phyloP scores from a whole-genome alignment of 1,284 basidiomycete species.

The Golubevia sp. region DNA sequence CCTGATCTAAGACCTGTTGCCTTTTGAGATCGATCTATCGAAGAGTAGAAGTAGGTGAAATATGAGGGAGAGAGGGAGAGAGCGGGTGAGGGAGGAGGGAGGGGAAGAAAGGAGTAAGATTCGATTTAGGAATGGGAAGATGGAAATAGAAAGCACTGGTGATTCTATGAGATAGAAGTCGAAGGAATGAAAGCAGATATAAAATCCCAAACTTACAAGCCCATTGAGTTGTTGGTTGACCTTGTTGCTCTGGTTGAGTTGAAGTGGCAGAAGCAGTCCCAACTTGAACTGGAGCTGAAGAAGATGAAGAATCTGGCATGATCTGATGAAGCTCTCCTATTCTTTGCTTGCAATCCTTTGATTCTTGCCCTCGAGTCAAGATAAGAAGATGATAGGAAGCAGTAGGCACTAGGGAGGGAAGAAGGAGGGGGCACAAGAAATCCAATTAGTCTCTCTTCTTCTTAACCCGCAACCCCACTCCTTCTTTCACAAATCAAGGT shows the following conservation, averaged over 20 bases:
- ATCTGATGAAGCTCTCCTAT: too few relatives aligned
- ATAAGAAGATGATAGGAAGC: too few relatives aligned
- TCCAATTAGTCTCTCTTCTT: too few relatives aligned
- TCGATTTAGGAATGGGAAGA: not conserved
- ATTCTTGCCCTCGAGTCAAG: too few relatives aligned
- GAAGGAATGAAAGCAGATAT: not conserved
- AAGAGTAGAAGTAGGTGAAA: not conserved
- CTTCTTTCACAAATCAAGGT: too few relatives aligned
- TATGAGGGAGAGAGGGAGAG: slow-evolving; percentile 1
- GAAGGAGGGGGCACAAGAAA: too few relatives aligned
- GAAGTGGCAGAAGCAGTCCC: not conserved
- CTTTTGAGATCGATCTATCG: slow-evolving; percentile 88
- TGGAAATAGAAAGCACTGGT: not conserved
- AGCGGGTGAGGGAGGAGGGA: not conserved
- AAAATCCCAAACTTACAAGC: slow-evolving; percentile 16
- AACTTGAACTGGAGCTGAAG: too few relatives aligned
- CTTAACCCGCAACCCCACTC: too few relatives aligned
- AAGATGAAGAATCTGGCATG: too few relatives aligned
- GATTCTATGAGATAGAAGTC: too few relatives aligned
- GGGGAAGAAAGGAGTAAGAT: slow-evolving; percentile 1
- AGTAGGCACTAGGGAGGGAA: too few relatives aligned
- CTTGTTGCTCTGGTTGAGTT: slow-evolving; percentile 8
- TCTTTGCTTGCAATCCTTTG: too few relatives aligned
- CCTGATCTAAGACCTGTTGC: slow-evolving; percentile 81
- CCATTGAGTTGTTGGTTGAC: slow-evolving; percentile 31